Conservation (phyloP, 495 filamentous ascomycete genomes). For the Penicillium fimorum region DNA sequence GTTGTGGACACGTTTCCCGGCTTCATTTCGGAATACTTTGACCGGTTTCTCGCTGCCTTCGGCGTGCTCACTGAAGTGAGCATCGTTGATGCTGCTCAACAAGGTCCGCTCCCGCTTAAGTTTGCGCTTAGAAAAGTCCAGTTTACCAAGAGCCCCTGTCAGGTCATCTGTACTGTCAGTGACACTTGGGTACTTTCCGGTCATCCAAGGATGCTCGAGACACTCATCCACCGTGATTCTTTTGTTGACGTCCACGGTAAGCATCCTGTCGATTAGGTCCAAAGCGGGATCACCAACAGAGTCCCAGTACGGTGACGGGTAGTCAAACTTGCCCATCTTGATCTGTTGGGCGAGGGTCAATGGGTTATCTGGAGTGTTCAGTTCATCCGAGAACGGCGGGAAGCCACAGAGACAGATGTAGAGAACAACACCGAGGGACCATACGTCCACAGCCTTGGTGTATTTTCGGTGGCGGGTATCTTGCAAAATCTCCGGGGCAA, state of each 20-base stretch:
- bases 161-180: slow-evolving; percentile 93
- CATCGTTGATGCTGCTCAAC: slow-evolving; percentile 76
- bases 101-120: slow-evolving; percentile 79
- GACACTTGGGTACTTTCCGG: slow-evolving; percentile 42
- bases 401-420: slow-evolving; percentile 99
- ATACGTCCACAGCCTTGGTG: slow-evolving; percentile 92
- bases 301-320: slow-evolving; percentile 98
- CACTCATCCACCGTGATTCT: slow-evolving; percentile 88
- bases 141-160: slow-evolving; percentile 71
- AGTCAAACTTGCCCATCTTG: slow-evolving; percentile 82
- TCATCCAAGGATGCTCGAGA: slow-evolving; percentile 89
- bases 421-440: slow-evolving; percentile 96
- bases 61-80: slow-evolving; percentile 63
- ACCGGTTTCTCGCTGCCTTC: slow-evolving; percentile 56
- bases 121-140: slow-evolving; percentile 85
- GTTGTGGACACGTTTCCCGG: slow-evolving; percentile 44
- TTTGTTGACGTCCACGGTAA: slow-evolving; percentile 78
- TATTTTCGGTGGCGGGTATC: slow-evolving; percentile 77
- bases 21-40: slow-evolving; percentile 78
- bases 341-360: slow-evolving; percentile 91
- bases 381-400: slow-evolving; percentile 94
- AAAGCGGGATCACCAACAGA: slow-evolving; percentile 84
- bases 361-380: slow-evolving; percentile 72
- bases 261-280: slow-evolving; percentile 93
- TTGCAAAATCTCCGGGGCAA: slow-evolving; percentile 92